These are phyloP conservation scores for Boletellus sp. DNA, from an alignment of 768 basidiomycete species.

Conservation along the genomic window DNA sequence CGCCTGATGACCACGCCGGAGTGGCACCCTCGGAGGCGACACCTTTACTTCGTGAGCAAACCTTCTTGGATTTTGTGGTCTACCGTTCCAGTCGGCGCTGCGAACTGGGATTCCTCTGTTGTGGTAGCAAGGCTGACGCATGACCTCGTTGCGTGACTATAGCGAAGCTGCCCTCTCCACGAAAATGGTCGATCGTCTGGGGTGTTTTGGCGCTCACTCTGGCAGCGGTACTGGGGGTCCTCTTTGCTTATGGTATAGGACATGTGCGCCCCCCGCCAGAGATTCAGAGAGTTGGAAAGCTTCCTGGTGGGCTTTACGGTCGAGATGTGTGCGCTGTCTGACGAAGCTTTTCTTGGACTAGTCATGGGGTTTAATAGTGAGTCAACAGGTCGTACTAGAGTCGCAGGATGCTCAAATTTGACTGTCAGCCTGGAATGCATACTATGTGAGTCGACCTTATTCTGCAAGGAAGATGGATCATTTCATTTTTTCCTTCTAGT, in stretches of 20 bases:
- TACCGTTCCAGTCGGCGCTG: not conserved
- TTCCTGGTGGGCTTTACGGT: conserved; percentile 31
- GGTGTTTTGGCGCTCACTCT: conserved; percentile 15
- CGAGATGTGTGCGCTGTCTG: not conserved
- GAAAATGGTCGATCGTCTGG: conserved; percentile 5
- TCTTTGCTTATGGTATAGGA: conserved; percentile 12
- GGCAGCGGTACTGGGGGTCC: conserved; percentile 17
- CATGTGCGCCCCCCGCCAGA: not conserved
- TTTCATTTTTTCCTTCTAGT: conserved; percentile 33
- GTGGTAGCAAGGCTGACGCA: not conserved
- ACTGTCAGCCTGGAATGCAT: conserved; percentile 63
- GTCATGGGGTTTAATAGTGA: conserved; percentile 65
- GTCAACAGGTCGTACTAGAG: conserved; percentile 15
- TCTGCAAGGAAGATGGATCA: not conserved
- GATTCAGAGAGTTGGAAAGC: conserved; percentile 29
- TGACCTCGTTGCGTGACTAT: not conserved
- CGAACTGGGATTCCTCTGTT: not conserved
- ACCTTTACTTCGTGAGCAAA: no score
- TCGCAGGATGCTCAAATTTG: conserved; percentile 2
- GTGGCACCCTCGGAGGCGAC: no score
- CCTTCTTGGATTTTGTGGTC: not conserved
- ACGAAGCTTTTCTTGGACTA: conserved; percentile 16
- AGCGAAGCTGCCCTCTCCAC: conserved; percentile 1
- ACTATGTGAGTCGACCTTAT: conserved; percentile 42
- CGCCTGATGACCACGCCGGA: not conserved